phyloP scores from a whole-genome alignment of 2,329 filamentous ascomycete genomes.

The Hawksworthiomyces lignivorus region DNA sequence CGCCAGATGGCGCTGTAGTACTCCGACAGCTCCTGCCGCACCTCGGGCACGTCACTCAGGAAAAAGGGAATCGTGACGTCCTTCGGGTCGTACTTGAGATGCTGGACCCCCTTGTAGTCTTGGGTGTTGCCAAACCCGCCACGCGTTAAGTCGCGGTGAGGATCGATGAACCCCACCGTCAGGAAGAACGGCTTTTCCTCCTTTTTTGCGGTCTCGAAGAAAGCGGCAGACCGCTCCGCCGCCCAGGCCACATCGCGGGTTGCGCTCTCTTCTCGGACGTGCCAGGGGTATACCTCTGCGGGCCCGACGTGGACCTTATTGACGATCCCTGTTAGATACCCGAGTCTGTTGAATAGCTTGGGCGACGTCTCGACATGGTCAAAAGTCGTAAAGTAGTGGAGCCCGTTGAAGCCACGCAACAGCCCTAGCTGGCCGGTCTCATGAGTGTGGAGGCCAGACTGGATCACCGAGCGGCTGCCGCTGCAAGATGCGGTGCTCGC shows the following conservation, averaged over 20 bases:
- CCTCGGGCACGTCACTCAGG: constrained; percentile 28
- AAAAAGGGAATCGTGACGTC: constrained; percentile 32
- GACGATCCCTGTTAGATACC: constrained; percentile 36
- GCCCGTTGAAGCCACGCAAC: constrained; percentile 32
- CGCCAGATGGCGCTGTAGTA: constrained; percentile 33
- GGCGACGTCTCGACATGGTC: no score
- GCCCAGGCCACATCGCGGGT: constrained; percentile 34
- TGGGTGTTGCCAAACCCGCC: constrained; percentile 2
- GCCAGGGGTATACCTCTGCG: constrained; percentile 30
- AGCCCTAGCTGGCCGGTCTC: constrained; percentile 39
- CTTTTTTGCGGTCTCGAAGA: constrained; percentile 28
- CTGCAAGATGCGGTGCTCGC: constrained; percentile 38
- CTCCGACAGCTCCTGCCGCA: constrained; percentile 32
- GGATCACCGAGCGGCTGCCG: constrained; percentile 35
- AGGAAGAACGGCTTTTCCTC: constrained; percentile 31
- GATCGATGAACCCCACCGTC: constrained; percentile 38
- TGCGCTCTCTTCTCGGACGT: constrained; percentile 28
- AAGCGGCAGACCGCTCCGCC: constrained; percentile 28
- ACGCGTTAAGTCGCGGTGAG: constrained; percentile 29
- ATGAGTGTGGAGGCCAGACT: constrained; percentile 39
- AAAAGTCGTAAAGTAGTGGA: no score
- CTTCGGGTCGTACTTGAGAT: no score
- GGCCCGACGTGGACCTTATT: constrained; percentile 41
- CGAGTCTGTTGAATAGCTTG: constrained; percentile 27
- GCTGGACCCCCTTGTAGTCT: constrained; percentile 20